Evolutionary conservation across 495 filamentous ascomycete genomes (phyloP).

Genomic region (Penicillium soppii): DNA sequence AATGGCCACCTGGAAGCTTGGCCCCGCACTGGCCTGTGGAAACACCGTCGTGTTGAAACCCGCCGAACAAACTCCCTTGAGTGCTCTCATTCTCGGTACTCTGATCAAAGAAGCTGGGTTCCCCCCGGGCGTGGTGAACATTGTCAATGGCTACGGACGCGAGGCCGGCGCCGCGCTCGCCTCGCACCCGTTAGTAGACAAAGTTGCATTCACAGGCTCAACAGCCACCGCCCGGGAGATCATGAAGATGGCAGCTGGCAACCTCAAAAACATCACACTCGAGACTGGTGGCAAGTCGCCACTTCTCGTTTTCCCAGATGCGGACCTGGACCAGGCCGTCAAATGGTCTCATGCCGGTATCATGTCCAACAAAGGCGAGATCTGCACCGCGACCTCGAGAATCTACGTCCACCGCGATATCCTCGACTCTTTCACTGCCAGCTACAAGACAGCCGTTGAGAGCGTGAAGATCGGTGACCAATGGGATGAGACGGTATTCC

Average conservation of each 20-base stretch:
- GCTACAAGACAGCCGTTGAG: conserved; percentile 66
- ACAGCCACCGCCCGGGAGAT: conserved; percentile 79
- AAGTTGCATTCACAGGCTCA: conserved; percentile 88
- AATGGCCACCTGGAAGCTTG: conserved; percentile 93
- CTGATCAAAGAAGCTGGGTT: conserved; percentile 86
- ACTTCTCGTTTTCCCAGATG: conserved; percentile 81
- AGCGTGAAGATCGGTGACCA: conserved; percentile 76
- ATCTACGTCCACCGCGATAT: conserved; percentile 78
- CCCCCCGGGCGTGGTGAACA: conserved; percentile 89
- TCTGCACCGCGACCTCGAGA: conserved; percentile 87
- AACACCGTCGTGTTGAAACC: conserved; percentile 88
- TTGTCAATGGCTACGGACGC: conserved; percentile 79
- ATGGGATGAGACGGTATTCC: conserved; percentile 73
- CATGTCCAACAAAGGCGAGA: conserved; percentile 79
- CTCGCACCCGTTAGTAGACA: conserved; percentile 73
- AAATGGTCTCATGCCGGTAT: conserved; percentile 82
- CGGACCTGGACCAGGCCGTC: conserved; percentile 80
- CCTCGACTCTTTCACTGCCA: conserved; percentile 71
- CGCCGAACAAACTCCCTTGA: conserved; percentile 88
- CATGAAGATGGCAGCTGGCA: conserved; percentile 82
- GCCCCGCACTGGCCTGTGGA: conserved; percentile 80
- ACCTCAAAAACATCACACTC: conserved; percentile 90
- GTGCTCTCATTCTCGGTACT: conserved; percentile 72
- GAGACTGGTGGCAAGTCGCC: conserved; percentile 92
- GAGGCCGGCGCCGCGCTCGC: conserved; percentile 78